These are phyloP conservation scores for Populus deltoides DNA, from an alignment of 345 rosid genomes.

Conservation along the genomic window DNA sequence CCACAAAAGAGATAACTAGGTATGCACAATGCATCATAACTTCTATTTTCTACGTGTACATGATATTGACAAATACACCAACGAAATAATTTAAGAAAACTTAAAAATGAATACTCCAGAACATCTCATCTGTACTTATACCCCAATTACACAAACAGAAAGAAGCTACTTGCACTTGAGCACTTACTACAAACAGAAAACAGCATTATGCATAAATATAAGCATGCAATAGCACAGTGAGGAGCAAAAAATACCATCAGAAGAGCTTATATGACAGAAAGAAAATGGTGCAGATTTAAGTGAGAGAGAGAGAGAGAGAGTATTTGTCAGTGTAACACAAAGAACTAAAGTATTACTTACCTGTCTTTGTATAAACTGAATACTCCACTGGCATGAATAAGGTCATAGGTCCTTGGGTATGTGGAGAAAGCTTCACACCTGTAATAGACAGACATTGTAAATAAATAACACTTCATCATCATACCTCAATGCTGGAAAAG, in stretches of 20 bases:
- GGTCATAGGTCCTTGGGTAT: conserved; percentile 96
- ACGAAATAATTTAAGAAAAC: neutral
- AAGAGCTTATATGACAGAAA: neutral
- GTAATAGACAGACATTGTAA: conserved; percentile 3
- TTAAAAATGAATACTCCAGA: neutral
- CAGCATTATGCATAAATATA: neutral
- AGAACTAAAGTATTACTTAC: conserved; percentile 43
- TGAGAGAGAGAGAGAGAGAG: neutral
- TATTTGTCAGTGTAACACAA: neutral
- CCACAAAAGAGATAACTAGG: neutral
- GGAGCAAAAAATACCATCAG: neutral
- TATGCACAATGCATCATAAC: neutral
- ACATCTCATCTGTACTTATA: neutral
- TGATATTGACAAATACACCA: neutral
- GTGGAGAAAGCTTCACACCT: conserved; percentile 99
- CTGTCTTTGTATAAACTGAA: conserved; percentile 83
- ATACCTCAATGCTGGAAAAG: neutral
- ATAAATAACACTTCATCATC: neutral
- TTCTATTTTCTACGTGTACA: neutral
- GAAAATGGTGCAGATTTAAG: conserved; percentile 3
- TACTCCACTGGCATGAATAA: conserved; percentile 80
- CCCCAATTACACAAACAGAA: neutral
- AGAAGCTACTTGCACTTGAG: neutral
- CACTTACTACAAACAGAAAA: neutral
- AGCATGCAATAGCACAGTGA: neutral